Conservation (phyloP, 305 asterid genomes). For the Andrographis paniculata region DNA sequence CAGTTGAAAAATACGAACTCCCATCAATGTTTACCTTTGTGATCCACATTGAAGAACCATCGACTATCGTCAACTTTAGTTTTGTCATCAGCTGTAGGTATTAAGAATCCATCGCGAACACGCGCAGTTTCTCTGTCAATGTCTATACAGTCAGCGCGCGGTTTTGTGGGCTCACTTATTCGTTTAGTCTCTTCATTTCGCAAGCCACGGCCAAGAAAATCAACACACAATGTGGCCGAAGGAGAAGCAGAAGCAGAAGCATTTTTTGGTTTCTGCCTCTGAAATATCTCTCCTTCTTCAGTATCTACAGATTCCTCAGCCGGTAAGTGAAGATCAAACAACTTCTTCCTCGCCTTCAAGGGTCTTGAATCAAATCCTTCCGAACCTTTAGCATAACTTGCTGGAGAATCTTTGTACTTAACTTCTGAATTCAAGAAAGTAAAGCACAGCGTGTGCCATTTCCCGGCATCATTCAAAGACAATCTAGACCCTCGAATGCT, state of each 20-base stretch:
- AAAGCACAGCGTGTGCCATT: constrained; percentile 59
- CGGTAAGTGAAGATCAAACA: constrained; percentile 62
- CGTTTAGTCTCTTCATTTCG: constrained; percentile 30
- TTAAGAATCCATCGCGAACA: constrained; percentile 22
- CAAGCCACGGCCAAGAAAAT: constrained; percentile 34
- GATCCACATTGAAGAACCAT: constrained; percentile 37
- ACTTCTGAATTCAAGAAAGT: constrained; percentile 40
- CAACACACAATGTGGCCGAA: no score
- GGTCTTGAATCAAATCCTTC: constrained; percentile 58
- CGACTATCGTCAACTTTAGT: no score
- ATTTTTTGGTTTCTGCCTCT: constrained; percentile 18
- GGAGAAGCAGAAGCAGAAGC: constrained; percentile 40
- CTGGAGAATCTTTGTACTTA: constrained; percentile 28
- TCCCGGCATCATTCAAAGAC: constrained; percentile 44
- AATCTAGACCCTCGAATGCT: constrained; percentile 50
- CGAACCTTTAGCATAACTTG: constrained; percentile 54
- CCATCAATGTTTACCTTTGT: constrained; percentile 42
- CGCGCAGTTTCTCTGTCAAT: constrained; percentile 26
- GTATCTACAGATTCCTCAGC: constrained; percentile 48
- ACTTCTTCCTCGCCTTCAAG: constrained; percentile 49
- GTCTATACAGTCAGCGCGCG: constrained; percentile 28
- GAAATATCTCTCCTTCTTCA: constrained; percentile 29
- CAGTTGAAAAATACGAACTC: no score
- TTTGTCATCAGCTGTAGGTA: constrained; percentile 31
- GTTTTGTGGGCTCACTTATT: constrained; percentile 23